Percentiles rank a stretch among this genome's conserved stretches.
These are phyloP conservation scores for Tylopilus felleus DNA, from an alignment of 768 basidiomycete genomes.

Conservation along the genomic window DNA sequence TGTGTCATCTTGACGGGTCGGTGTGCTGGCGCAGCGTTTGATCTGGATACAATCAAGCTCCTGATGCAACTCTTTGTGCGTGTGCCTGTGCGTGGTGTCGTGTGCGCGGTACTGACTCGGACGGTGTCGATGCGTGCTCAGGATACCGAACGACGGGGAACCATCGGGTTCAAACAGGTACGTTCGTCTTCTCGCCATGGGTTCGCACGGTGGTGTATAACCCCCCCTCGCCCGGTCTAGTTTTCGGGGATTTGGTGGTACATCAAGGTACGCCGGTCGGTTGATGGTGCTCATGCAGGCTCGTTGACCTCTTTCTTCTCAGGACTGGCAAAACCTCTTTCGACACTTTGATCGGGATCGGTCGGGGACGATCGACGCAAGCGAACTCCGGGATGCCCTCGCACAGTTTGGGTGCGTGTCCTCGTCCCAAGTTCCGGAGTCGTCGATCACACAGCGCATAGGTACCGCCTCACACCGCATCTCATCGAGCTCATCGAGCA, in stretches of 20 bases:
- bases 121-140: constrained; percentile 9
- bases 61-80: constrained; percentile 77
- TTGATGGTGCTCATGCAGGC: background rate
- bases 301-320: background rate
- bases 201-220: background rate
- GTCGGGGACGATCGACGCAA: constrained; percentile 72
- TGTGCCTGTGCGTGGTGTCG: background rate
- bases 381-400: constrained; percentile 68
- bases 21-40: constrained; percentile 52
- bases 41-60: constrained; percentile 82
- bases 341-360: constrained; percentile 80
- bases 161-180: constrained; percentile 78
- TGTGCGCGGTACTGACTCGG: background rate
- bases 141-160: constrained; percentile 74
- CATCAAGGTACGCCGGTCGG: constrained; percentile 48
- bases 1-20: too few relatives aligned
- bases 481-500: constrained; percentile 63
- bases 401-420: constrained; percentile 61
- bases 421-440: too few relatives aligned
- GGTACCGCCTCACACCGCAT: constrained; percentile 65
- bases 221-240: constrained; percentile 19
- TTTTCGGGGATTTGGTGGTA: constrained; percentile 81
- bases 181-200: constrained; percentile 5
- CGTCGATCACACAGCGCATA: background rate
- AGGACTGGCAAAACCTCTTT: constrained; percentile 87